Conservation (phyloP, 495 filamentous ascomycete species). For the Amphirosellinia nigrospora region DNA sequence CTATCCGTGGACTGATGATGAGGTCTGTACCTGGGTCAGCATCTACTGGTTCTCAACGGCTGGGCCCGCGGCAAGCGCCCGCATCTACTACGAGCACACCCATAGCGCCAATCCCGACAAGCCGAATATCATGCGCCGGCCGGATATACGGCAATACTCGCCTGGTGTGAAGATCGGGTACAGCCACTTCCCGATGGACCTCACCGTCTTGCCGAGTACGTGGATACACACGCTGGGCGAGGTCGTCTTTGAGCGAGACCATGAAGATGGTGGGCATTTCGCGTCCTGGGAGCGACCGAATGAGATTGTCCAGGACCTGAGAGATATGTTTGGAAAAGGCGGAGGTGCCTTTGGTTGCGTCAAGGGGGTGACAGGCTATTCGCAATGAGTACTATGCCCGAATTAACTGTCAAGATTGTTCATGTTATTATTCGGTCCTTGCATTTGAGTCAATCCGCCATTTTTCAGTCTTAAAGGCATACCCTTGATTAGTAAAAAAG, state of each 20-base stretch:
- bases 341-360: conserved; percentile 39
- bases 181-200: conserved; percentile 61
- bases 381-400: neutral
- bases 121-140: conserved; percentile 31
- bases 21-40: conserved; percentile 69
- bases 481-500: neutral
- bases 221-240: conserved; percentile 62
- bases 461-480: neutral
- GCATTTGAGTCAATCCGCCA: neutral
- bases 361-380: conserved; percentile 44
- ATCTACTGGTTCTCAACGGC: conserved; percentile 66
- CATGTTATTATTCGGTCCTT: neutral
- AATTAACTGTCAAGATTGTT: neutral
- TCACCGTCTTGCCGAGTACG: conserved; percentile 54
- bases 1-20: conserved; percentile 72
- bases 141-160: conserved; percentile 37
- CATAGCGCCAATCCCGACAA: conserved; percentile 33
- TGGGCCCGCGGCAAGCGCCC: conserved; percentile 60
- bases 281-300: conserved; percentile 66
- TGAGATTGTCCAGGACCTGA: conserved; percentile 60
- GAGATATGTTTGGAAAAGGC: conserved; percentile 59
- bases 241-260: conserved; percentile 61
- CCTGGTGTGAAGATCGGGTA: conserved; percentile 61
- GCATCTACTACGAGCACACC: conserved; percentile 66
- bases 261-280: conserved; percentile 69